These are phyloP conservation scores for Flaveria bidentis DNA, from an alignment of 129 eudicot genomes.

Conservation along the genomic window DNA sequence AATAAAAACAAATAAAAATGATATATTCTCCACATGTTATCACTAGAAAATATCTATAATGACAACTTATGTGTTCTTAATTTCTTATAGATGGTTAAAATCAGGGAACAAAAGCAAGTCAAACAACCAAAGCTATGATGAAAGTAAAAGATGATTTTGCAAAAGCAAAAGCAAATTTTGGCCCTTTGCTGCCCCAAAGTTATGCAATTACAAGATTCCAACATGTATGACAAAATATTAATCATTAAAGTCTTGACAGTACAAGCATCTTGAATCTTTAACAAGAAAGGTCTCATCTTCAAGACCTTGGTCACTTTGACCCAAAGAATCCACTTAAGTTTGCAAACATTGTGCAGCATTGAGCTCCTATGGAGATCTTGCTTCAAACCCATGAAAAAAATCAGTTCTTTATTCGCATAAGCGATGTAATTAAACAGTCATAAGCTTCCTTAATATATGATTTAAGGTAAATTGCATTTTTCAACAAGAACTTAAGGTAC, in stretches of 20 bases:
- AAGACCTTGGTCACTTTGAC: slow-evolving; percentile 31
- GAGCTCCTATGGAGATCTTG: not conserved
- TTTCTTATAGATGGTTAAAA: slow-evolving; percentile 1
- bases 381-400: slow-evolving; percentile 15
- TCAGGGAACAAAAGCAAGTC: slow-evolving; percentile 28
- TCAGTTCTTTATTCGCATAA: not conserved
- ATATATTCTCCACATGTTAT: not conserved
- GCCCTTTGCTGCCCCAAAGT: slow-evolving; percentile 28
- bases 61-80: not conserved
- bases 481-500: not conserved
- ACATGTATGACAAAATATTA: slow-evolving; percentile 25
- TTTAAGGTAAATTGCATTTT: not conserved
- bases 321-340: not conserved
- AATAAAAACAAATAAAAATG: not conserved
- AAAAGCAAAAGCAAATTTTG: slow-evolving; percentile 44
- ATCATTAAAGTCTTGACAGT: slow-evolving; percentile 18
- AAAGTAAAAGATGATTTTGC: slow-evolving; percentile 37
- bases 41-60: not conserved
- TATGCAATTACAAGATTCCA: slow-evolving; percentile 34
- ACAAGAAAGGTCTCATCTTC: slow-evolving; percentile 23
- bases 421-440: slow-evolving; percentile 6
- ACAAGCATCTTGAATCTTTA: slow-evolving; percentile 39
- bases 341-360: not conserved
- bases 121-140: slow-evolving; percentile 35
- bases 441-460: not conserved